phyloP scores from a whole-genome alignment of 2,329 filamentous ascomycete species.

The Aquanectria penicillioides region DNA sequence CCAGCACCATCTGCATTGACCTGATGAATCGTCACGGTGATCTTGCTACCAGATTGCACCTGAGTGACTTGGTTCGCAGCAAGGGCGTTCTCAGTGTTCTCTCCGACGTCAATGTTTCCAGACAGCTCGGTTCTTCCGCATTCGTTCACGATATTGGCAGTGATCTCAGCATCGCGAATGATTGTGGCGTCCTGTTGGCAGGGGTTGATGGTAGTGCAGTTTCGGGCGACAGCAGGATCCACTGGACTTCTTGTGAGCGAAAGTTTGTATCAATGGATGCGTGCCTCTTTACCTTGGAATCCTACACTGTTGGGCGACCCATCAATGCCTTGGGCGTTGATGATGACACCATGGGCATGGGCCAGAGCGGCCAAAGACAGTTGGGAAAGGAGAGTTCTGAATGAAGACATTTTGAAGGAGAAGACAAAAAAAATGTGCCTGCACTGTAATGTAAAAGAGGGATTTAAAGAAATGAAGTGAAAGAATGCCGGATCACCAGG shows the following conservation, averaged over 20 bases:
- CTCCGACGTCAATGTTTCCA: constrained; percentile 70
- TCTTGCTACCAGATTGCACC: constrained; percentile 55
- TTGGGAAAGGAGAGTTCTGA: constrained; percentile 25
- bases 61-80: constrained; percentile 57
- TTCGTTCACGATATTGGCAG: constrained; percentile 62
- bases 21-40: constrained; percentile 72
- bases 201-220: constrained; percentile 71
- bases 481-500: constrained; percentile 38
- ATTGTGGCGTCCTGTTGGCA: constrained; percentile 74
- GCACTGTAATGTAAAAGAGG: constrained; percentile 28
- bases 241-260: constrained; percentile 47
- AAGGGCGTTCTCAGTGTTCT: constrained; percentile 63
- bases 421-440: constrained; percentile 30
- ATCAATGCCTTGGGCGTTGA: constrained; percentile 56
- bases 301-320: constrained; percentile 59
- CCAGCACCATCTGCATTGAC: constrained; percentile 74
- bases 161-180: constrained; percentile 67
- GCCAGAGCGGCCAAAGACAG: constrained; percentile 30
- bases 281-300: constrained; percentile 54
- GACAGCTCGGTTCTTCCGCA: constrained; percentile 70
- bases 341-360: constrained; percentile 56
- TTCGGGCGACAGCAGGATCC: constrained; percentile 64
- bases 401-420: constrained; percentile 31
- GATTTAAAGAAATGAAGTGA: constrained; percentile 19
- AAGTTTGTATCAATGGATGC: accelerated